Evolutionary conservation across 805 yeast genomes (phyloP), one percentile per base, ranked within the genome.

Genomic region (Hemisphaericaspora nanyangensis): DNA sequence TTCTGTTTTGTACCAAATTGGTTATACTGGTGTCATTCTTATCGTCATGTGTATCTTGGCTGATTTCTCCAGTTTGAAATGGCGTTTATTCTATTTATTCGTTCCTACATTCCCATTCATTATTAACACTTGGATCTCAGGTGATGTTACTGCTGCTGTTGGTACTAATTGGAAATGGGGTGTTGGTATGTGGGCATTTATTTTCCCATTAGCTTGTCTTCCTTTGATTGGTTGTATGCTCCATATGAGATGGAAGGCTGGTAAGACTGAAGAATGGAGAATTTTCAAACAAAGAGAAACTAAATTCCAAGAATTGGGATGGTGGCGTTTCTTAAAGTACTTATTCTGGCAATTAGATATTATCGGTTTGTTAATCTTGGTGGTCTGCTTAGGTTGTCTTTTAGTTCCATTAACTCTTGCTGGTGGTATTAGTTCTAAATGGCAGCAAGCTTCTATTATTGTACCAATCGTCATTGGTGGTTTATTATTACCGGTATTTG

Each of bases 171-270:
- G 87, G 82, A 69, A 79, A 10, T 84, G 90, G 90, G 82, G 82
- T 51, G 77, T 82, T 49, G 89, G 82, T 29, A 82, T 84, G 76
- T 84, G 85, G 85, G 88, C 89, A 1, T 79, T 81, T 49, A 81
- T 84, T 46, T 76, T 79, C 70, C 90, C 90, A 26, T 62, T 81
- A 28, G 54, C 79, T 5, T 65, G 81, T 47, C 37, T 84, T n/a
- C 91, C 90, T 16, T 58, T 84, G 37, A 47, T 81, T 6, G 45
- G 48, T 5, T 72, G 81, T 51, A 62, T 79, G 50, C 13, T 69
- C 3, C 82, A 80, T 56, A 79, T 82, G 84, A 57, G 72, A 47
- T 61, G 60, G 47, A 54, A 59, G 40, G 89, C 86, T 11, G 51
- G 69, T 12, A 72, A 64, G 40, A 72, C 76, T 13, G 70, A 67